Conservation (phyloP, 2,329 filamentous ascomycete species). For the Lachnellula subtilissima region DNA sequence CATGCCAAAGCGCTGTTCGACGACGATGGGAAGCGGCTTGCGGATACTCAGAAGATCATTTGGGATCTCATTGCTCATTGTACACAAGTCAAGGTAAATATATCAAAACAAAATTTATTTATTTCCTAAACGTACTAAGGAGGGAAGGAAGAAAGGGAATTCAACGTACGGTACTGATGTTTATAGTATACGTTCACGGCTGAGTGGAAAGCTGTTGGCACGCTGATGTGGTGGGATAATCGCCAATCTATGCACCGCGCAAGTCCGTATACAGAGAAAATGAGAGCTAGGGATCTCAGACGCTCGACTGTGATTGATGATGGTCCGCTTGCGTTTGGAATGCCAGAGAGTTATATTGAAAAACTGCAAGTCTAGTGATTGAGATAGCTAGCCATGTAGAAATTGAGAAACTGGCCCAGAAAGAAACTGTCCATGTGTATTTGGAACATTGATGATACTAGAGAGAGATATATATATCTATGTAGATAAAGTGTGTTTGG, state of each 20-base stretch:
- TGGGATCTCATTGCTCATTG: constrained; percentile 28
- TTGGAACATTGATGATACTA: too few relatives aligned
- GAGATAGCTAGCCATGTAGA: too few relatives aligned
- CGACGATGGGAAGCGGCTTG: constrained; percentile 10
- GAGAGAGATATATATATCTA: too few relatives aligned
- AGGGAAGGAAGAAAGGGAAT: too few relatives aligned
- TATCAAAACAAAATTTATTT: neutral
- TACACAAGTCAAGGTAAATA: constrained; percentile 15
- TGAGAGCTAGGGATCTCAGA: constrained; percentile 27
- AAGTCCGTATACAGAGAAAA: constrained; percentile 24
- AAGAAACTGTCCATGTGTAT: too few relatives aligned
- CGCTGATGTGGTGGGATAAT: constrained; percentile 32
- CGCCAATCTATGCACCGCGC: constrained; percentile 27
- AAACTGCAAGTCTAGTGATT: too few relatives aligned
- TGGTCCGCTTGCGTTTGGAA: constrained; percentile 20
- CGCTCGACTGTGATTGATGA: constrained; percentile 28
- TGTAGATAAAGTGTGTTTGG: too few relatives aligned
- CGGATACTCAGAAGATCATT: constrained; percentile 26
- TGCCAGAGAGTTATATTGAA: constrained; percentile 20
- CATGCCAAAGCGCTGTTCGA: constrained; percentile 24
- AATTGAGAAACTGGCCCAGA: too few relatives aligned
- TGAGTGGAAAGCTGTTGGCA: constrained; percentile 24
- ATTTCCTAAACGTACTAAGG: too few relatives aligned
- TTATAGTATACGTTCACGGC: constrained; percentile 27
- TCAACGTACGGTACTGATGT: neutral